Conservation (phyloP, 495 filamentous ascomycete species). For the Podospora pseudocomata region DNA sequence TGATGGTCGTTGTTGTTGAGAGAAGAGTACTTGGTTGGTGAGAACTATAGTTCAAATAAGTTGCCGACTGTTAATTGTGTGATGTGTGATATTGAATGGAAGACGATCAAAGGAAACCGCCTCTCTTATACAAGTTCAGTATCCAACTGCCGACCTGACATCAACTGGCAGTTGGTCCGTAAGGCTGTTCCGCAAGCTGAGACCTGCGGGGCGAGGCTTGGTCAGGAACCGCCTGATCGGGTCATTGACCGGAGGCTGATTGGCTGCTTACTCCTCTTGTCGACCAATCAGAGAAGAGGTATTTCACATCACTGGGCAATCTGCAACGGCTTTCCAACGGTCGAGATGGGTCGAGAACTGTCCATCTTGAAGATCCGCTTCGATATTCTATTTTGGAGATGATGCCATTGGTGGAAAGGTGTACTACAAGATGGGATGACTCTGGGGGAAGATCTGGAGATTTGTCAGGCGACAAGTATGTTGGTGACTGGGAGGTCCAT, state of each 20-base stretch:
- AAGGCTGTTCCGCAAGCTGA: conserved; percentile 16
- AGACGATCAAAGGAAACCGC: background rate
- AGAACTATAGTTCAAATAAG: background rate
- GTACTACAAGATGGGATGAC: background rate
- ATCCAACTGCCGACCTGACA: background rate
- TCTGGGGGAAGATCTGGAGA: background rate
- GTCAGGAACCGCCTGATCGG: conserved; percentile 14
- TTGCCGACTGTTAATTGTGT: background rate
- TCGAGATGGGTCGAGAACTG: background rate
- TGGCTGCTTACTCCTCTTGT: background rate
- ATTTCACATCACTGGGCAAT: conserved; percentile 28
- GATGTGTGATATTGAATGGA: background rate
- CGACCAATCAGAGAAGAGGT: conserved; percentile 22
- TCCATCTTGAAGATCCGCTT: background rate
- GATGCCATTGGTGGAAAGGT: background rate
- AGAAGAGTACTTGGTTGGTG: conserved; percentile 1
- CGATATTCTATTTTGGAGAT: background rate
- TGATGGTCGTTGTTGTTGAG: background rate
- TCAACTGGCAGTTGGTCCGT: conserved; percentile 14
- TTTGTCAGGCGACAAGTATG: background rate
- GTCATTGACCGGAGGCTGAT: conserved; percentile 22
- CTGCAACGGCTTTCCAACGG: background rate
- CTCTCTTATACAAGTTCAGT: conserved; percentile 17
- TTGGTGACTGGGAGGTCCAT: background rate
- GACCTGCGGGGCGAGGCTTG: conserved; percentile 1